Conservation (phyloP, 2,329 filamentous ascomycete species). For the Botrytis galanthina region DNA sequence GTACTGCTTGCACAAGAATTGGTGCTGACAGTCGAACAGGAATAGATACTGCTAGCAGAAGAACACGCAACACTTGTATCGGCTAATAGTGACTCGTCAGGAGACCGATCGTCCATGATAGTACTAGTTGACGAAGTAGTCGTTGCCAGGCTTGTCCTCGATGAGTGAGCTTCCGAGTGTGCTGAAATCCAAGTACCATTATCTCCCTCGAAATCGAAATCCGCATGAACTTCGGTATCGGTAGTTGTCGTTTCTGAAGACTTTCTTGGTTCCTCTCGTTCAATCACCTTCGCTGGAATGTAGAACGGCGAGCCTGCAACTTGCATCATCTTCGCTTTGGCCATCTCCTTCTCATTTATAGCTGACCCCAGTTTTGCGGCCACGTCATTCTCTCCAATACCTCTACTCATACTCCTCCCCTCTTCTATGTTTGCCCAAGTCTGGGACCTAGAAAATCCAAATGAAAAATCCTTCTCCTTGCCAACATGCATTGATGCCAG, state of each 20-base stretch:
- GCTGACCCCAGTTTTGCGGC: constrained; percentile 34
- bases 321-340: constrained; percentile 27
- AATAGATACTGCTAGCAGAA: constrained; percentile 36
- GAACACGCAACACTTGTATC: constrained; percentile 39
- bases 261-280: constrained; percentile 31
- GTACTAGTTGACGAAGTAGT: constrained; percentile 30
- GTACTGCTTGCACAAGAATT: constrained; percentile 33
- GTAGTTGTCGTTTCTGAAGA: constrained; percentile 23
- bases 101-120: constrained; percentile 29
- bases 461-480: constrained; percentile 28
- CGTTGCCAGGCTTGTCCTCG: constrained; percentile 32
- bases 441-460: constrained; percentile 29
- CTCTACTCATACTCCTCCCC: constrained; percentile 22
- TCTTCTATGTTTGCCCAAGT: constrained; percentile 11
- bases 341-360: constrained; percentile 22
- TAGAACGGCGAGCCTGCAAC: constrained; percentile 31
- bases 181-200: constrained; percentile 35
- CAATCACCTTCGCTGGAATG: constrained; percentile 36
- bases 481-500: constrained; percentile 32
- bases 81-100: constrained; percentile 26
- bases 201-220: constrained; percentile 34
- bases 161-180: constrained; percentile 30
- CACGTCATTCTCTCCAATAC: constrained; percentile 36
- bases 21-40: constrained; percentile 35
- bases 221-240: constrained; percentile 28